Conservation (phyloP, 2,329 filamentous ascomycete species). For the Onygena corvina region DNA sequence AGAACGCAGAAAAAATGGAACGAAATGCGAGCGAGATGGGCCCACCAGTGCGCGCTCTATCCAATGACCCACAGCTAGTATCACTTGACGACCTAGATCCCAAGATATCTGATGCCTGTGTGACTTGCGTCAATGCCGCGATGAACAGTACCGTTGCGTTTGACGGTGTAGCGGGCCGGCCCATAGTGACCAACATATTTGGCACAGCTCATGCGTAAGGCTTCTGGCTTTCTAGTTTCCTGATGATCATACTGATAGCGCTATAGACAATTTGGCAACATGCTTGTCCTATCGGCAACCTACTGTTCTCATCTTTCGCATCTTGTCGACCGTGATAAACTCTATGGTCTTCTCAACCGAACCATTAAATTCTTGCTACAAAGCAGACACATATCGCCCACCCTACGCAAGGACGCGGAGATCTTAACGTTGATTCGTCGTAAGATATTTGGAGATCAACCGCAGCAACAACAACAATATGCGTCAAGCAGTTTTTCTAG, state of each 20-base stretch:
- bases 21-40: slow-evolving; percentile 25
- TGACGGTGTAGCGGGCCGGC: slow-evolving; percentile 49
- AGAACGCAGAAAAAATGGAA: slow-evolving; percentile 23
- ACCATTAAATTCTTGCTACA: slow-evolving; percentile 67
- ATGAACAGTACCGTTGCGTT: slow-evolving; percentile 80
- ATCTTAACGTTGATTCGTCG: slow-evolving; percentile 51
- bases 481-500: slow-evolving; percentile 11
- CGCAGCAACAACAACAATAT: neutral
- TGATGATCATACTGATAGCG: slow-evolving; percentile 14
- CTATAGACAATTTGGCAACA: slow-evolving; percentile 84
- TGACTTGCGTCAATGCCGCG: slow-evolving; percentile 57
- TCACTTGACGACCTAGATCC: slow-evolving; percentile 30
- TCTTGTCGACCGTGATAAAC: slow-evolving; percentile 44
- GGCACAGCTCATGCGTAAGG: slow-evolving; percentile 92
- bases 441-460: slow-evolving; percentile 26
- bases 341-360: slow-evolving; percentile 52
- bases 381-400: slow-evolving; percentile 60
- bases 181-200: slow-evolving; percentile 90
- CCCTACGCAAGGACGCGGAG: slow-evolving; percentile 58
- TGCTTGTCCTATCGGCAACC: slow-evolving; percentile 76
- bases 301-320: slow-evolving; percentile 54
- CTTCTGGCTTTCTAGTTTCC: neutral
- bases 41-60: slow-evolving; percentile 20
- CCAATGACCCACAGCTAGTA: slow-evolving; percentile 15
- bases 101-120: slow-evolving; percentile 44